Evolutionary conservation across 805 yeast species (phyloP).

Genomic region (Myxozyma geophila): DNA sequence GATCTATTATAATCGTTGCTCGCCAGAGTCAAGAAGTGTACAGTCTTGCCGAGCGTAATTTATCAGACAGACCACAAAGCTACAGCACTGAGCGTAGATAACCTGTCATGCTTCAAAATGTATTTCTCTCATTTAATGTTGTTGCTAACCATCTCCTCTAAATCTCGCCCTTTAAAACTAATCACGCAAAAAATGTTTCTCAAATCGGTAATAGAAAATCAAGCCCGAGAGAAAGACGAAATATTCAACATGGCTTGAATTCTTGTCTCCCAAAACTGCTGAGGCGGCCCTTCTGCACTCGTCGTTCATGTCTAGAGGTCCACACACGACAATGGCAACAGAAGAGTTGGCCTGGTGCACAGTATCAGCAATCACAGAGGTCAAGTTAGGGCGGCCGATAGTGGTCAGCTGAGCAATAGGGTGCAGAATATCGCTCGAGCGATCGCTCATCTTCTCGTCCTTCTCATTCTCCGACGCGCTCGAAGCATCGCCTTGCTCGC

Average conservation of each 20-base stretch:
- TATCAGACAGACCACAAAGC: no score
- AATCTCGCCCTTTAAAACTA: no score
- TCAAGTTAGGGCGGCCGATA: slow-evolving; percentile 12
- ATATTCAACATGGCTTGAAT: slow-evolving; percentile 12
- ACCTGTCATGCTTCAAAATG: no score
- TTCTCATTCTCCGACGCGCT: slow-evolving; percentile 2
- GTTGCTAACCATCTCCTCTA: no score
- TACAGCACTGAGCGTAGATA: no score
- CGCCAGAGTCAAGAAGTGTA: no score
- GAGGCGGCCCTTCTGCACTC: slow-evolving; percentile 7
- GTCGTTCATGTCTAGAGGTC: slow-evolving; percentile 15
- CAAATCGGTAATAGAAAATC: background rate
- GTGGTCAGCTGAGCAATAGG: background rate
- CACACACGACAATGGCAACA: slow-evolving; percentile 23
- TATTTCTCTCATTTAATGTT: no score
- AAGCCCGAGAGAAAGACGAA: slow-evolving; percentile 22
- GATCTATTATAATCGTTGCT: no score
- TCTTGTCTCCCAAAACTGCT: slow-evolving; percentile 7
- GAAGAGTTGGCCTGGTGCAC: slow-evolving; percentile 13
- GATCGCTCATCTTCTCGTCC: slow-evolving; percentile 7
- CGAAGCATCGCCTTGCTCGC: background rate
- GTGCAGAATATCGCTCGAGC: background rate
- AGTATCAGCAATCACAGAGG: background rate
- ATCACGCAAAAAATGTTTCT: no score
- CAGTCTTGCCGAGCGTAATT: no score